phyloP scores from a whole-genome alignment of 345 rosid genomes.

The Reutealis trisperma region DNA sequence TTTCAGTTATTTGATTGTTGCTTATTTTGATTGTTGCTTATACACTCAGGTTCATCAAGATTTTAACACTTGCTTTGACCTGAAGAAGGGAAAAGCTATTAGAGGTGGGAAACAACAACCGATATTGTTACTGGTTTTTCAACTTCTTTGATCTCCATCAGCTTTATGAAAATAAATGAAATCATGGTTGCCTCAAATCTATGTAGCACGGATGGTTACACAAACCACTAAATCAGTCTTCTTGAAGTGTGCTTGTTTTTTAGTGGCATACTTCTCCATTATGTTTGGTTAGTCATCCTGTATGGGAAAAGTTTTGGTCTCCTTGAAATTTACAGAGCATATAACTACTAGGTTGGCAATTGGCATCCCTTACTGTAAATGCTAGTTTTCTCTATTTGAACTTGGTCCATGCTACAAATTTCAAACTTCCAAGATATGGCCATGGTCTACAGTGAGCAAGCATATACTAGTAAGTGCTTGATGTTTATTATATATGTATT shows the following conservation, averaged over 20 bases:
- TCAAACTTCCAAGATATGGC: not conserved
- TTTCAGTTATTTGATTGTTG: not conserved
- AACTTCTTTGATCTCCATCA: constrained; percentile 55
- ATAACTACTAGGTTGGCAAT: constrained; percentile 21
- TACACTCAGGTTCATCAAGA: constrained; percentile 43
- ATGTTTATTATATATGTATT: not conserved
- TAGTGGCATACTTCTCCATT: constrained; percentile 54
- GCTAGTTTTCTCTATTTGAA: not conserved
- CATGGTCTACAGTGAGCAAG: not conserved
- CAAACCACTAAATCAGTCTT: constrained; percentile 11
- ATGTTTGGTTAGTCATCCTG: constrained; percentile 58
- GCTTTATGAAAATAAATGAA: constrained; percentile 43
- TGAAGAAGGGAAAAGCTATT: constrained; percentile 33
- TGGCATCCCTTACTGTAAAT: constrained; percentile 5
- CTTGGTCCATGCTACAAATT: constrained; percentile 5
- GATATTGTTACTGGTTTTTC: constrained; percentile 59
- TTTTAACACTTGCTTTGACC: constrained; percentile 40
- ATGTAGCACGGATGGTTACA: constrained; percentile 21
- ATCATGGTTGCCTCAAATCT: constrained; percentile 36
- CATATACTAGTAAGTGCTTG: not conserved
- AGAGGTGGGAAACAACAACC: constrained; percentile 54
- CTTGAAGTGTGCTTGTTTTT: constrained; percentile 61
- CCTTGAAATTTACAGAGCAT: constrained; percentile 30
- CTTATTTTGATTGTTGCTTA: not conserved
- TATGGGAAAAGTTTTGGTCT: constrained; percentile 54